These are phyloP conservation scores for Stentor coeruleus DNA, from an alignment of 73 alveolate species.

Conservation along the genomic window DNA sequence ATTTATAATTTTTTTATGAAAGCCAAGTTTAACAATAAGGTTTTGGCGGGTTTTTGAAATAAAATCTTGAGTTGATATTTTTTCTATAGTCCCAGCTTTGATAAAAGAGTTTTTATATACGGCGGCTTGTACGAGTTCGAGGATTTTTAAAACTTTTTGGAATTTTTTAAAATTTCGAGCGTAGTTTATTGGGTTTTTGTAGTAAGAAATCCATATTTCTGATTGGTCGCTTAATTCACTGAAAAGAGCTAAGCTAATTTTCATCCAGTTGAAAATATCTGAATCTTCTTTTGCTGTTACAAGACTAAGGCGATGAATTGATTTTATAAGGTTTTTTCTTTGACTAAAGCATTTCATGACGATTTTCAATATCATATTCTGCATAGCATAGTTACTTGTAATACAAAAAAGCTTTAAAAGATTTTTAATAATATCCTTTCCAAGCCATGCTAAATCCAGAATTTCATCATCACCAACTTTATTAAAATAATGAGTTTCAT, in stretches of 20 bases:
- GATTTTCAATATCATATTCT: background rate
- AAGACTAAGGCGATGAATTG: background rate
- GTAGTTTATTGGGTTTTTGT: background rate
- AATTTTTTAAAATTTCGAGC: background rate
- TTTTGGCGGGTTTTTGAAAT: conserved; percentile 6
- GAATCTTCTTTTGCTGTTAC: background rate
- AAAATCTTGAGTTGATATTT: background rate
- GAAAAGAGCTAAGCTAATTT: background rate
- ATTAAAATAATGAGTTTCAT: too few relatives aligned
- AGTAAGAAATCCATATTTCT: background rate
- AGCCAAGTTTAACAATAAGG: background rate
- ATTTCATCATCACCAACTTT: background rate
- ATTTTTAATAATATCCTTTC: background rate
- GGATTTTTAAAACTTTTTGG: background rate
- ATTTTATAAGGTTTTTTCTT: background rate
- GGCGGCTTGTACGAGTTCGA: background rate
- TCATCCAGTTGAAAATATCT: background rate
- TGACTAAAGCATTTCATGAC: background rate
- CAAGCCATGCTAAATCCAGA: background rate
- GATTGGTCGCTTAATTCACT: background rate
- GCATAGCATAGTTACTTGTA: background rate
- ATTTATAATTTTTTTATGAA: background rate
- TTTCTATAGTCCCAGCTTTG: background rate
- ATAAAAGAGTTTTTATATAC: background rate
- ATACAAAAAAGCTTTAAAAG: background rate